Evolutionary conservation across 2,329 filamentous ascomycete species (phyloP).

Genomic region (Paracamarosporium sp.): DNA sequence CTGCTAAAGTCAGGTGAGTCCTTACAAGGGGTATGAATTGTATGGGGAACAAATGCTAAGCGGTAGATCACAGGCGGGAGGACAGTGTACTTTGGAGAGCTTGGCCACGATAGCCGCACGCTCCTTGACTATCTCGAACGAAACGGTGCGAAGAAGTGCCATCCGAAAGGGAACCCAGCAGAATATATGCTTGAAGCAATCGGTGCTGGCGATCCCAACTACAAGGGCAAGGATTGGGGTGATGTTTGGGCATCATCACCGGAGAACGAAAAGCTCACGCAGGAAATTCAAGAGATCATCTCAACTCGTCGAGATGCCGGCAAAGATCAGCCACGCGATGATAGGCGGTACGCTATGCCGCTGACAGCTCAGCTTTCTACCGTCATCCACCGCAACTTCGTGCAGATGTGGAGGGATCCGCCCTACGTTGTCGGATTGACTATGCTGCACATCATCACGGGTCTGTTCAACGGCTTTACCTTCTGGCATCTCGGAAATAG

Average conservation of each 20-base stretch:
- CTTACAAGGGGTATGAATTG: background rate
- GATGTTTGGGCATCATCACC: slow-evolving; percentile 52
- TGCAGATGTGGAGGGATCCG: slow-evolving; percentile 69
- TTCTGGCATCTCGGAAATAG: slow-evolving; percentile 56
- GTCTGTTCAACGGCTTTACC: slow-evolving; percentile 57
- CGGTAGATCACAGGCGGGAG: slow-evolving; percentile 50
- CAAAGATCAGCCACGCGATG: slow-evolving; percentile 48
- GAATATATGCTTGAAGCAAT: slow-evolving; percentile 60
- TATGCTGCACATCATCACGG: slow-evolving; percentile 59
- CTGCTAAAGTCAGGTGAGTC: slow-evolving; percentile 64
- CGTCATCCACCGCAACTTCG: slow-evolving; percentile 58
- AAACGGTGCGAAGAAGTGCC: slow-evolving; percentile 62
- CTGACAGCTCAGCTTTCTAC: slow-evolving; percentile 49
- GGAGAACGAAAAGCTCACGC: slow-evolving; percentile 45
- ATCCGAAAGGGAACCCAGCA: slow-evolving; percentile 60
- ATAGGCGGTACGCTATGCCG: slow-evolving; percentile 53
- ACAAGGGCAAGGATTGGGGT: slow-evolving; percentile 54
- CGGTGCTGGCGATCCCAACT: slow-evolving; percentile 50
- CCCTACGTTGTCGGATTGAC: slow-evolving; percentile 71
- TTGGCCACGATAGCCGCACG: slow-evolving; percentile 50
- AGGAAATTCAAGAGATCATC: slow-evolving; percentile 52
- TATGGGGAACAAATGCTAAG: background rate
- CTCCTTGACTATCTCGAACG: slow-evolving; percentile 58
- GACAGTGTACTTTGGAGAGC: slow-evolving; percentile 71
- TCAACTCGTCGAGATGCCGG: slow-evolving; percentile 38